Evolutionary conservation across 192 early-diverging fungal species (phyloP).

Genomic region (Funneliformis mosseae): DNA sequence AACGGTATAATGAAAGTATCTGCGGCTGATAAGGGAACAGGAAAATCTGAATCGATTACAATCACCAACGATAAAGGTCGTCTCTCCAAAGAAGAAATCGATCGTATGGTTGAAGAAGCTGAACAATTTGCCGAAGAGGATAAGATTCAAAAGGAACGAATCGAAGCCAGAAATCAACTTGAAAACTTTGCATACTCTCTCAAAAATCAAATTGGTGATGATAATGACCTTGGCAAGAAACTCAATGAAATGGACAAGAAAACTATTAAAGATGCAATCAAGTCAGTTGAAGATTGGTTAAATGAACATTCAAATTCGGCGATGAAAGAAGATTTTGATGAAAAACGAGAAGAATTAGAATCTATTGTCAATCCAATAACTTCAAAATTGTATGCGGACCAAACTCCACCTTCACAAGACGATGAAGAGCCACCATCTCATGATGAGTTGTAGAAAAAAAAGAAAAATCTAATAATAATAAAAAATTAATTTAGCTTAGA

Average conservation of each 20-base stretch:
- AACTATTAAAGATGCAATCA: conserved; percentile 79
- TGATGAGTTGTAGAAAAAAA: conserved; percentile 66
- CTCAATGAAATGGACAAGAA: conserved; percentile 88
- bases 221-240: conserved; percentile 84
- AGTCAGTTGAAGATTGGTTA: conserved; percentile 71
- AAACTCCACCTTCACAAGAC: conserved; percentile 44
- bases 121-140: conserved; percentile 94
- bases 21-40: conserved; percentile 94
- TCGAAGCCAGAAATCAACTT: conserved; percentile 87
- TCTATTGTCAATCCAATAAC: conserved; percentile 93
- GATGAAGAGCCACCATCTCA: conserved; percentile 57
- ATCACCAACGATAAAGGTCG: conserved; percentile 98
- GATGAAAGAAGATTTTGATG: conserved; percentile 97
- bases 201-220: conserved; percentile 87
- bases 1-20: conserved; percentile 94
- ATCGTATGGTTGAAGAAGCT: conserved; percentile 96
- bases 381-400: conserved; percentile 80
- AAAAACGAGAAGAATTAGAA: conserved; percentile 94
- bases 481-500: background rate
- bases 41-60: conserved; percentile 94
- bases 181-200: conserved; percentile 92
- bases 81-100: conserved; percentile 92
- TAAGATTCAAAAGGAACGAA: conserved; percentile 75
- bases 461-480: background rate
- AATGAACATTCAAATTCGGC: conserved; percentile 79